phyloP scores from a whole-genome alignment of 2,329 filamentous ascomycete genomes.

The Cladosporium phlei region DNA sequence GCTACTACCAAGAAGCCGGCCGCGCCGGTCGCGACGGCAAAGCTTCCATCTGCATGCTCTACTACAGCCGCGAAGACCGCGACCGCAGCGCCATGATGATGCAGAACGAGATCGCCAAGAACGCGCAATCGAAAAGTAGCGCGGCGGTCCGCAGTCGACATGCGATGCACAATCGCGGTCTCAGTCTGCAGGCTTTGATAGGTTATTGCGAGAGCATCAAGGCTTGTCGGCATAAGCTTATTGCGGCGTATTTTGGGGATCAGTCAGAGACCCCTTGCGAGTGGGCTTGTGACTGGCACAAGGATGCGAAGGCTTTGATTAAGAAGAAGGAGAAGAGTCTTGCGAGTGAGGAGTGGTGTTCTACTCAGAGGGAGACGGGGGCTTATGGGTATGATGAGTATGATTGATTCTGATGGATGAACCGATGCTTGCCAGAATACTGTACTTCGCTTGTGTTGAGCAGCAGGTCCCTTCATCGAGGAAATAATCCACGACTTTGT shows the following conservation, averaged over 20 bases:
- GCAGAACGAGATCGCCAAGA: slow-evolving; percentile 37
- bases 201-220: slow-evolving; percentile 75
- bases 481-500: too few species aligned
- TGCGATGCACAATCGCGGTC: slow-evolving; percentile 37
- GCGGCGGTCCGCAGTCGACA: slow-evolving; percentile 42
- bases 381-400: slow-evolving; percentile 35
- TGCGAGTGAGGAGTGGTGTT: slow-evolving; percentile 47
- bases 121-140: slow-evolving; percentile 34
- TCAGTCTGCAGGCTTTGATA: slow-evolving; percentile 55
- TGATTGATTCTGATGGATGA: slow-evolving; percentile 22
- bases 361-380: slow-evolving; percentile 43
- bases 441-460: too few species aligned
- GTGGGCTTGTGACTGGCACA: slow-evolving; percentile 48
- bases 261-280: slow-evolving; percentile 33
- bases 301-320: slow-evolving; percentile 39
- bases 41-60: slow-evolving; percentile 79
- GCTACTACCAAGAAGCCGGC: slow-evolving; percentile 93
- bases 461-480: too few species aligned
- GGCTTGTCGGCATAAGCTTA: slow-evolving; percentile 68
- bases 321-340: slow-evolving; percentile 41
- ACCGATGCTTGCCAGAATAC: too few species aligned
- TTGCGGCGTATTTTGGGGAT: slow-evolving; percentile 75
- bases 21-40: slow-evolving; percentile 86
- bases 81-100: slow-evolving; percentile 63
- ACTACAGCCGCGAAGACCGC: slow-evolving; percentile 83